Evolutionary conservation across 2,329 filamentous ascomycete species (phyloP).

Genomic region (Cordyceps cateniannulata): DNA sequence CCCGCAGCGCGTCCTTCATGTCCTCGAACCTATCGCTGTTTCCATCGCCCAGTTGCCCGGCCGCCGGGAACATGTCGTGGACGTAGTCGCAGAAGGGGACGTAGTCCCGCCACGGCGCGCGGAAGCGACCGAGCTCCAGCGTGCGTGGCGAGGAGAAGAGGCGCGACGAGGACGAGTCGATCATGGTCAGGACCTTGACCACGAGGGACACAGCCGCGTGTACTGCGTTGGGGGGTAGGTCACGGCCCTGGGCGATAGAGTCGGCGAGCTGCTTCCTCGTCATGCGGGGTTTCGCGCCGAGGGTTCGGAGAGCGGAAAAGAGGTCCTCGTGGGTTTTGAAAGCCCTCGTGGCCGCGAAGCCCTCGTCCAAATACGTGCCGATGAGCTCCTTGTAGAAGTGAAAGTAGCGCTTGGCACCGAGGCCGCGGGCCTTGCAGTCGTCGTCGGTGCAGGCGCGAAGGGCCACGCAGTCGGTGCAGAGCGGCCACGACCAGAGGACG

Average conservation of each 20-base stretch:
- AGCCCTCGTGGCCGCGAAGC: not conserved
- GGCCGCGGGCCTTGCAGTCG: not conserved
- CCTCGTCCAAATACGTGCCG: not conserved
- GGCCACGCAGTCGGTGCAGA: not conserved
- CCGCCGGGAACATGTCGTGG: not conserved
- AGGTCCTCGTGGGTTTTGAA: not conserved
- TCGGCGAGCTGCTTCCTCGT: not conserved
- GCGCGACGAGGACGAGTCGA: not conserved
- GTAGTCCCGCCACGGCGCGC: not conserved
- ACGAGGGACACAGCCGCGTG: not conserved
- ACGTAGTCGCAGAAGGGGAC: not conserved
- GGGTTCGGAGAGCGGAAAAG: not conserved
- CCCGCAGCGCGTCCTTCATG: not conserved
- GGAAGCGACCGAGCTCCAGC: not conserved
- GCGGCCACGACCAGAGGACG: not conserved
- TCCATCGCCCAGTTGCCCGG: not conserved
- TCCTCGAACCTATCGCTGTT: not conserved
- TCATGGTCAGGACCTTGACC: not conserved
- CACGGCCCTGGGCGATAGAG: not conserved
- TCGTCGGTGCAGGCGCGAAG: not conserved
- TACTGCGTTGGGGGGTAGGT: not conserved
- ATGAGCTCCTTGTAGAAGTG: slow-evolving; percentile 3
- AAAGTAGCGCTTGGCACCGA: not conserved
- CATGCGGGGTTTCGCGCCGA: not conserved
- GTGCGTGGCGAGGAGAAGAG: not conserved